A percentile compares a stretch with the other conserved stretches of the same genome.
These are phyloP conservation scores for Rugosomyces carneus DNA, from an alignment of 1,284 basidiomycete species.

Conservation along the genomic window DNA sequence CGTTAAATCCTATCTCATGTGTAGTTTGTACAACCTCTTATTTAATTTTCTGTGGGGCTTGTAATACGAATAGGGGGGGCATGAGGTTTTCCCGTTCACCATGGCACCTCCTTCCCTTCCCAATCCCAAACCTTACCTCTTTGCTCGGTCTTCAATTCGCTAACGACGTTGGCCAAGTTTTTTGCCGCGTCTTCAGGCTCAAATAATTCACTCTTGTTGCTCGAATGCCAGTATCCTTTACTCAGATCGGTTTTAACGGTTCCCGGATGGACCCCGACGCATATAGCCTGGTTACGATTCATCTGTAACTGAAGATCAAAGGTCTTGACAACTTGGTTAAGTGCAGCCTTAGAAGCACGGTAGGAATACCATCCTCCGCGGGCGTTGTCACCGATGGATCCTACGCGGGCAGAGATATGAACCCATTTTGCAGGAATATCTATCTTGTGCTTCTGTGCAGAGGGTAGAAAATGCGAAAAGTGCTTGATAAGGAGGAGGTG, in stretches of 20 bases:
- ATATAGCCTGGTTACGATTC: constrained; percentile 48
- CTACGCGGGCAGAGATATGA: constrained; percentile 57
- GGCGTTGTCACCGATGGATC: constrained; percentile 57
- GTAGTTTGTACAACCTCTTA: too few species aligned
- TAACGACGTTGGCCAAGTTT: constrained; percentile 52
- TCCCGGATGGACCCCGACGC: constrained; percentile 54
- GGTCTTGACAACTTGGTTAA: constrained; percentile 69
- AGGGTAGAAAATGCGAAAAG: constrained; percentile 51
- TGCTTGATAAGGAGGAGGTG: constrained; percentile 59
- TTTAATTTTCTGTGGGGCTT: too few species aligned
- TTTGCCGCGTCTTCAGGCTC: constrained; percentile 56
- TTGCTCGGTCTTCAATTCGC: constrained; percentile 37
- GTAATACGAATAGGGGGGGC: too few species aligned
- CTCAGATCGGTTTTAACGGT: constrained; percentile 58
- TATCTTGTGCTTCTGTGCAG: constrained; percentile 18
- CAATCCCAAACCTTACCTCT: constrained; percentile 69
- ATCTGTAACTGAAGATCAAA: constrained; percentile 59
- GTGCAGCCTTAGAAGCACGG: constrained; percentile 67
- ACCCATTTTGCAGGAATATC: constrained; percentile 47
- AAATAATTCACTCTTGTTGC: constrained; percentile 42
- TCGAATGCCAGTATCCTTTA: constrained; percentile 39
- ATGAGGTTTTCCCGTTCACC: constrained; percentile 6
- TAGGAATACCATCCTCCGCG: constrained; percentile 73
- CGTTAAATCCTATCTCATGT: too few species aligned
- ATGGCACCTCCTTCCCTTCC: constrained; percentile 47